phyloP scores from a whole-genome alignment of 257 asterid genomes.

The Nicotiana knightiana region DNA sequence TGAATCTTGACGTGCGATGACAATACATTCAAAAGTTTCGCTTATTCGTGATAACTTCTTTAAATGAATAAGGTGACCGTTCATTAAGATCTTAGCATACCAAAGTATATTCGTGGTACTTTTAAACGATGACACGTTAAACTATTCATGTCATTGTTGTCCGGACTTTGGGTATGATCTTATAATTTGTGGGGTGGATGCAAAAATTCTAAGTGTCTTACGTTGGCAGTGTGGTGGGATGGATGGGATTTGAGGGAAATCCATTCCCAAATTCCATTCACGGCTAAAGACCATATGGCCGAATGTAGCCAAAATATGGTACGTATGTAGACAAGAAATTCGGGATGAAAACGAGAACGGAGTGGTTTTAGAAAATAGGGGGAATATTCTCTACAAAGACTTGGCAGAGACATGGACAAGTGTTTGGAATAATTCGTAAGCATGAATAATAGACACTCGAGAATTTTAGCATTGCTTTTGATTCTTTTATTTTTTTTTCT shows the following conservation, averaged over 20 bases:
- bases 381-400: conserved; percentile 21
- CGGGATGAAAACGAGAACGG: neutral
- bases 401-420: conserved; percentile 16
- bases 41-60: neutral
- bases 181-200: neutral
- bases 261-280: neutral
- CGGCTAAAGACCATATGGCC: conserved; percentile 6
- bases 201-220: neutral
- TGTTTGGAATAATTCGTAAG: conserved; percentile 12
- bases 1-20: neutral
- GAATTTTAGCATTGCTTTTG: neutral
- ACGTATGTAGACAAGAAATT: neutral
- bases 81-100: neutral
- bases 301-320: conserved; percentile 3
- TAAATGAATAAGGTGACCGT: neutral
- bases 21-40: neutral
- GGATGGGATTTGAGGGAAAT: neutral
- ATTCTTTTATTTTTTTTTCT: neutral
- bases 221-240: neutral
- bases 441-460: neutral
- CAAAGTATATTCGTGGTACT: neutral
- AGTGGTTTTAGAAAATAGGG: neutral
- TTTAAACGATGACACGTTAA: conserved; percentile 18
- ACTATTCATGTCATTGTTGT: neutral
- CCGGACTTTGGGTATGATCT: neutral